These are phyloP conservation scores for Straminergon stramineum DNA, from an alignment of 225 moss, liverwort and hornwort genomes.

Conservation along the genomic window DNA sequence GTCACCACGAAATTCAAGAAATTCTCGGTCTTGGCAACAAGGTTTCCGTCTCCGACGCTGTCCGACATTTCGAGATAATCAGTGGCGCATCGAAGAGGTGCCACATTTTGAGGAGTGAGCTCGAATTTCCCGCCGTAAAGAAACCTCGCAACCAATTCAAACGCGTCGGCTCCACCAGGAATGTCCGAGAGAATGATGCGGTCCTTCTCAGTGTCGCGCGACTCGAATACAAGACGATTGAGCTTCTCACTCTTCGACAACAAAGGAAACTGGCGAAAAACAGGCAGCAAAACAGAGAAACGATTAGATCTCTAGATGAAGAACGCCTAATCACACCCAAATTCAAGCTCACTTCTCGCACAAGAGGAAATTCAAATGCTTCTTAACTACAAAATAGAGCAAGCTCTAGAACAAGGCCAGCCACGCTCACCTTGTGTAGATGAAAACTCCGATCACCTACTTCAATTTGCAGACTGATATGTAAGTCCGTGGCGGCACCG, in stretches of 20 bases:
- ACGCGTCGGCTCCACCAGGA: constrained; percentile 29
- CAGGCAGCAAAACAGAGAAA: neutral
- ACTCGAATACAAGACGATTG: constrained; percentile 39
- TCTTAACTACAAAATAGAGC: neutral
- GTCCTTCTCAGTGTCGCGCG: constrained; percentile 34
- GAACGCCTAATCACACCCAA: neutral
- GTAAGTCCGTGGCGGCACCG: constrained; percentile 21
- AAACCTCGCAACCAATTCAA: constrained; percentile 29
- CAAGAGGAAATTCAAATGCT: neutral
- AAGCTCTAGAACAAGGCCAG: neutral
- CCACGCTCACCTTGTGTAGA: constrained; percentile 23
- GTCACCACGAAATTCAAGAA: constrained; percentile 26
- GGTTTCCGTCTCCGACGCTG: constrained; percentile 13
- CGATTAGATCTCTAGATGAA: neutral
- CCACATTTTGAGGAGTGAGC: constrained; percentile 25
- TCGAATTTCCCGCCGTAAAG: constrained; percentile 24
- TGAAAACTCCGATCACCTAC: constrained; percentile 16
- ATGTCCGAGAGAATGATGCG: constrained; percentile 28
- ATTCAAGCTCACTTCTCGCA: neutral
- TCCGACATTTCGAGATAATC: constrained; percentile 41
- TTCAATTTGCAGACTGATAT: constrained; percentile 25
- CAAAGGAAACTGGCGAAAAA: constrained; percentile 21
- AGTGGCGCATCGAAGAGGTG: constrained; percentile 27
- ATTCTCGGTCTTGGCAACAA: constrained; percentile 16
- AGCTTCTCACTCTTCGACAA: constrained; percentile 41